Base-by-base conservation (phyloP, 805 yeast species). In the Debaryomyces castellii region DNA sequence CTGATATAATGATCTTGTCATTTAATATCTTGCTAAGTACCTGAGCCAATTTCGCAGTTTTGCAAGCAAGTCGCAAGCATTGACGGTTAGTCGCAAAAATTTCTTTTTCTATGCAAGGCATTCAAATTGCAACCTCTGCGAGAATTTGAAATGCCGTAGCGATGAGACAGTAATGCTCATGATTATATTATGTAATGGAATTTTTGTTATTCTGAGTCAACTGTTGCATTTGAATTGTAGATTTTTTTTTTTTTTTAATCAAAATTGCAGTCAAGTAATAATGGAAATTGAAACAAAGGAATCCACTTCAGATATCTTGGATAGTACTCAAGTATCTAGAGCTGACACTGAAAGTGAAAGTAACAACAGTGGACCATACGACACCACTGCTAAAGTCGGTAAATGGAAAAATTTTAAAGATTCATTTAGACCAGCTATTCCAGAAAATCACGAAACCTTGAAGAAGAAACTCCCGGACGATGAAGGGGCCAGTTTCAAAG, bases 341-440 rank as follows among this genome's bases (percentile, higher is more conserved):
- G 35, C 32, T 39, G 47, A 35, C 21, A 18, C 44, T 18, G 34
- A 30, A n/a, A n/a, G n/a, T n/a, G n/a, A n/a, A n/a, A n/a, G n/a
- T 7, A 7, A 5, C 7, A 30, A 20, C 11, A 25, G 11, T 25
- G 16, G 21, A 9, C 34, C 40, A 23, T 43, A 35, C 27, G 50
- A 40, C n/a, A 25, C 10, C 16, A 24, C 17, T 17, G 17, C n/a
- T n/a, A 30, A 39, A 33, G 16, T 21, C 10, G 48, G 52, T 14
- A 67, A 61, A 55, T 76, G 80, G 80, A 66, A 63, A 43, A 54
- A 54, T 21, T 70, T 78, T 52, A 73, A 66, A 50, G 81, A 78
- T 55, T 77, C 83, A 4, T 78, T 78, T 65, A 77, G 68, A 55
- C 60, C 69, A 20, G 64, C 56, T 27, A n/a, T n/a, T n/a, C n/a